Percentiles rank a stretch among this genome's conserved stretches.
These are phyloP conservation scores for Millerago galiae DNA, from an alignment of 805 yeast genomes.

Conservation along the genomic window DNA sequence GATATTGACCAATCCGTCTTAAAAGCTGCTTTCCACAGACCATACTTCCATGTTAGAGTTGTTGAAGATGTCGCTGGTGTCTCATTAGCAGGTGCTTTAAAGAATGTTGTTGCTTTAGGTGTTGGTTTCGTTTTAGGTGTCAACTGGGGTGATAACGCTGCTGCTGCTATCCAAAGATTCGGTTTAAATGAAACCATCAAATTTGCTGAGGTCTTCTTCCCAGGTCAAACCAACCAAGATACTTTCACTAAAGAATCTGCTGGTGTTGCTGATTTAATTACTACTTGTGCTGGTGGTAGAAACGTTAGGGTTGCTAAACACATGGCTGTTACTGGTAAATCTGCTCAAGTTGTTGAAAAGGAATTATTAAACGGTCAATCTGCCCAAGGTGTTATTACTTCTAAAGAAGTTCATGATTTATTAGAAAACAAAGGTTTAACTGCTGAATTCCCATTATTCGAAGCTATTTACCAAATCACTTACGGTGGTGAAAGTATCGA, in stretches of 20 bases:
- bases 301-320: conserved; percentile 86
- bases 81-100: conserved; percentile 93
- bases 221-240: conserved; percentile 32
- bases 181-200: conserved; percentile 86
- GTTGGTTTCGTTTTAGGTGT: conserved; percentile 97
- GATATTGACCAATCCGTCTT: conserved; percentile 63
- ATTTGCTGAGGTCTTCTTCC: conserved; percentile 81
- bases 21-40: conserved; percentile 88
- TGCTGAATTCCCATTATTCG: conserved; percentile 65
- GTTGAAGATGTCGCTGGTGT: conserved; percentile 93
- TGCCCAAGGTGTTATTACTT: conserved; percentile 91
- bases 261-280: conserved; percentile 97
- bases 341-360: conserved; percentile 78
- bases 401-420: conserved; percentile 82
- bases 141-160: conserved; percentile 99
- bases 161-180: conserved; percentile 94
- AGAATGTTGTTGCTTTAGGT: conserved; percentile 92
- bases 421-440: conserved; percentile 22
- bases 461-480: conserved; percentile 72
- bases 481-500: conserved; percentile 71
- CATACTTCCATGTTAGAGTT: conserved; percentile 95
- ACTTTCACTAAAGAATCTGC: conserved; percentile 93
- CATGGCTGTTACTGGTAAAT: conserved; percentile 74
- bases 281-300: conserved; percentile 97
- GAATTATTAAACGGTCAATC: conserved; percentile 89